Evolutionary conservation across 768 basidiomycete species (phyloP), one percentile per base, ranked within the genome.

Genomic region (Termitomyces sp.): DNA sequence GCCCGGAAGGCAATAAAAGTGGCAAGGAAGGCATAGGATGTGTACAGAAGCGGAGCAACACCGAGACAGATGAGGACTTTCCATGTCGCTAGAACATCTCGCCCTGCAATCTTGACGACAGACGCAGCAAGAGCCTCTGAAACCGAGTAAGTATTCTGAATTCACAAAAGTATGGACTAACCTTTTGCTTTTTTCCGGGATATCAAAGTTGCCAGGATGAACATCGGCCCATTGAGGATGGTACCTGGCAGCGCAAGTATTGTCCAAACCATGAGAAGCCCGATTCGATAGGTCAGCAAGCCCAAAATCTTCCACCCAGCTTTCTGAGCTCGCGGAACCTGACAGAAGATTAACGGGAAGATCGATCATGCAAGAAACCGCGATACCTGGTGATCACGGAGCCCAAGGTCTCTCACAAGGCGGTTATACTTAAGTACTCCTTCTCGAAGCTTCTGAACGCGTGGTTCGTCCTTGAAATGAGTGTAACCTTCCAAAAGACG

Each of bases 81-180:
- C 96, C 96, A 98, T 5, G 95, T 95, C 0, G 94, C 95, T 17
- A 98, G 79, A n/a, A 98, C 96, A 68, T 98, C 96, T 45, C 92
- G 84, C n/a, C 88, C 96, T 20, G 92, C 92, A 56, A 98, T 86
- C 76, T 98, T 98, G 71, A 98, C 96, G 4, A 85, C 86, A 8
- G 96, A 98, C 2, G 91, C 94, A 36, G 96, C 96, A 61, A 98
- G 87, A 6, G 96, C 96, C 83, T 95, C 96, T 97, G 17, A 6
- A 62, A 40, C 42, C 53, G 55, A 20, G 31, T 57, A 25, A 46
- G 45, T 10, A 17, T 31, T 46, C 12, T 48, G 36, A 47, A n/a
- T 17, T 20, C 17, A 40, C 43, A 46, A 32, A 11, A 37, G 0
- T 20, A 14, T 43, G 59, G 31, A 45, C 56, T 29, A 2, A 93